Base-by-base conservation (phyloP, 2,329 filamentous ascomycete genomes). In the Herpotrichia juniperi region DNA sequence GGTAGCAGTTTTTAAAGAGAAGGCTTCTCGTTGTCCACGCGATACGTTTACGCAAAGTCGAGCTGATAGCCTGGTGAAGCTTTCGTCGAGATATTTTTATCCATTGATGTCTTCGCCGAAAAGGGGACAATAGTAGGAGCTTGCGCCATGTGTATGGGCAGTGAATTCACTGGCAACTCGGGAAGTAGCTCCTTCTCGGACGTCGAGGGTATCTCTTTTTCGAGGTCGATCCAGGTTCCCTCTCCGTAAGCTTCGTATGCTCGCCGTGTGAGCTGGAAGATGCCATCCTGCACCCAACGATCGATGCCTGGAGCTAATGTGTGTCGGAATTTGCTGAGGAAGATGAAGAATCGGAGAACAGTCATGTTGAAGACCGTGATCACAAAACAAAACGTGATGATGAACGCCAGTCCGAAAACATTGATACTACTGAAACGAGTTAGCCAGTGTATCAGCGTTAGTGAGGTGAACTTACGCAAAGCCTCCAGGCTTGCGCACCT, bases 361-460 rank as follows among this genome's bases (percentile, higher is more conserved):
- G 17, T 25, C 10, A 52, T 48, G 17, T 52, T 43, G 19, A 52
- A 5, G 4, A 52, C 10, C 5, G 25, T 43, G n/a, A 48, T 24
- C 6, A 48, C 11, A 17, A 19, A 3, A 4, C 34, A 48, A 10
- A 52, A 24, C 3, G 35, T 35, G 9, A 48, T 5, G 12, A 52
- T 44, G 35, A 52, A 52, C 16, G 30, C 16, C 8, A 52, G 44
- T 7, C 43, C 50, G 39, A 52, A 52, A 24, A 52, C 24, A 28
- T 52, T 52, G 35, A 52, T 48, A 26, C 48, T 52, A 24, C 58
- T 63, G 28, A 3, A 30, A 22, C 21, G 31, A 12, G 12, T 14
- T 14, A 6, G 31, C 6, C 12, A 14, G 31, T 10, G 31, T n/a
- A n/a, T n/a, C n/a, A n/a, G n/a, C n/a, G n/a, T n/a, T n/a, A n/a